phyloP scores from a whole-genome alignment of 371 early-diverging fungal species.

The Sporodiniella umbellata region DNA sequence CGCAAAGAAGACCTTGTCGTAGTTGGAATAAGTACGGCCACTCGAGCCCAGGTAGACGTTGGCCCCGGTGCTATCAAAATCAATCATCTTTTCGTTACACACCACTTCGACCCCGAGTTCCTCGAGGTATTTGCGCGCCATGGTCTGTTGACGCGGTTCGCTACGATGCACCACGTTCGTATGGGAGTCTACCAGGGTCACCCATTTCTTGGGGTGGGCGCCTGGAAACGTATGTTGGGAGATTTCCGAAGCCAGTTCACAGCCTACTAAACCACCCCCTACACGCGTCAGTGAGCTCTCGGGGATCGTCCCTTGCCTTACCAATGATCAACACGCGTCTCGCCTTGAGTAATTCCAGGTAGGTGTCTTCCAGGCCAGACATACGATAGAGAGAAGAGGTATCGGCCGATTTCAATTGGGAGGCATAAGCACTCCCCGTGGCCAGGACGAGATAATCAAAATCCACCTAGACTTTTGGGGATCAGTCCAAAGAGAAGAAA shows the following conservation, averaged over 20 bases:
- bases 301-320: too few species aligned
- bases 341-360: constrained; percentile 55
- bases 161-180: constrained; percentile 31
- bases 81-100: constrained; percentile 52
- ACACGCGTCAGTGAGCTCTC: too few species aligned
- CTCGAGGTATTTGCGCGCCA: constrained; percentile 44
- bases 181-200: constrained; percentile 54
- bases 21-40: constrained; percentile 24
- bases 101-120: constrained; percentile 56
- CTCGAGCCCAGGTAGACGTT: constrained; percentile 27
- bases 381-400: constrained; percentile 32
- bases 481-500: too few species aligned
- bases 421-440: constrained; percentile 61
- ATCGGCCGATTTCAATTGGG: constrained; percentile 40
- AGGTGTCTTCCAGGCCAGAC: constrained; percentile 27
- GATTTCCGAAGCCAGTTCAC: constrained; percentile 62
- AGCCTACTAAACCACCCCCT: constrained; percentile 65
- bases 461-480: constrained; percentile 29
- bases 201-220: constrained; percentile 35
- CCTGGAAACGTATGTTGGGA: constrained; percentile 35
- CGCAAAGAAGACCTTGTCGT: constrained; percentile 37
- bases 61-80: constrained; percentile 34
- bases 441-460: constrained; percentile 75
- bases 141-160: constrained; percentile 29
- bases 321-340: constrained; percentile 53